Percentiles rank a stretch among this genome's conserved stretches.
Conservation (phyloP, 192 early-diverging fungal species). For the Coemansia sp. region DNA sequence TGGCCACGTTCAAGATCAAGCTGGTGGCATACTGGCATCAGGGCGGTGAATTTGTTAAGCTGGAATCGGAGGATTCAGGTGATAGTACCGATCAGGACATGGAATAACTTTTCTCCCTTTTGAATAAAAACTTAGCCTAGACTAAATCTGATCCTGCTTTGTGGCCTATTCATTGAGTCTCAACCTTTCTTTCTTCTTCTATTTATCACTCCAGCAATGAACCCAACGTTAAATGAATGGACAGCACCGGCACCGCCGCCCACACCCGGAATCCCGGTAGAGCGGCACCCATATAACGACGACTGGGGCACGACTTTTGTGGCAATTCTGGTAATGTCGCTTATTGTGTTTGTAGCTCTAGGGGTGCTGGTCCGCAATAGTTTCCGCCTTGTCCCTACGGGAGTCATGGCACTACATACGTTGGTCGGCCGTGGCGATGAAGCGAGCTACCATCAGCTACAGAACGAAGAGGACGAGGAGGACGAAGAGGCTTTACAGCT, state of each 20-base stretch:
- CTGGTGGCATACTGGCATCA: slow-evolving; percentile 68
- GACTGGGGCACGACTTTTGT: slow-evolving; percentile 48
- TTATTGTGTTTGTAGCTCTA: slow-evolving; percentile 34
- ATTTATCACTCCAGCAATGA: not conserved
- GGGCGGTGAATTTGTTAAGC: slow-evolving; percentile 55
- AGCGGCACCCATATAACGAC: slow-evolving; percentile 49
- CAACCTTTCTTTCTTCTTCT: not conserved
- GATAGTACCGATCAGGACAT: not conserved
- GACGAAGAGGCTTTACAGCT: slow-evolving; percentile 3
- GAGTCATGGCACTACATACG: slow-evolving; percentile 41
- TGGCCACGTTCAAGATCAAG: slow-evolving; percentile 83
- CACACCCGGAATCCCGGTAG: slow-evolving; percentile 23
- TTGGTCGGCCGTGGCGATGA: slow-evolving; percentile 17
- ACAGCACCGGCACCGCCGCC: slow-evolving; percentile 18
- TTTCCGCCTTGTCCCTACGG: slow-evolving; percentile 50
- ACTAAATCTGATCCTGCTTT: not conserved
- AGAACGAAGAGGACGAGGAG: slow-evolving; percentile 17
- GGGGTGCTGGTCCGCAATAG: slow-evolving; percentile 37
- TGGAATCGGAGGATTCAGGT: not conserved
- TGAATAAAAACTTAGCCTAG: too few relatives aligned
- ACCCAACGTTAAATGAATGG: not conserved
- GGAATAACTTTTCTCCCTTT: slow-evolving; percentile 1
- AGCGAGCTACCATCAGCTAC: slow-evolving; percentile 26
- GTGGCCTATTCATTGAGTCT: too few relatives aligned
- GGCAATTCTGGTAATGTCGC: slow-evolving; percentile 42